These are phyloP conservation scores for Sphagnum contortum DNA, from an alignment of 225 moss, liverwort and hornwort genomes.

Conservation along the genomic window DNA sequence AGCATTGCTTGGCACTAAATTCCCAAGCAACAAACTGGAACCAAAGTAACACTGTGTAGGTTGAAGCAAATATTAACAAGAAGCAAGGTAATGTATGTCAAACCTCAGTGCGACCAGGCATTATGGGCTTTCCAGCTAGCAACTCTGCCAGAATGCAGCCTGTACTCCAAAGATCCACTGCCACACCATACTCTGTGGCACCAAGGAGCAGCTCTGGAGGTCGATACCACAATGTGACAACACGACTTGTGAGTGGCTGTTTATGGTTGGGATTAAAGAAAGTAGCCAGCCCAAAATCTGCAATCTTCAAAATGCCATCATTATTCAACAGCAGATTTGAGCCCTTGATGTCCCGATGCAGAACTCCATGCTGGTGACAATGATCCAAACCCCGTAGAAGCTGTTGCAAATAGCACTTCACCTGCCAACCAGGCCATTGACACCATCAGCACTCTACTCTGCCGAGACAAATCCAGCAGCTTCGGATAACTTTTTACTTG, in stretches of 20 bases:
- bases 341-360: background rate
- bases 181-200: conserved; percentile 1
- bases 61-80: background rate
- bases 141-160: background rate
- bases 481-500: conserved; percentile 90
- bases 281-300: conserved; percentile 97
- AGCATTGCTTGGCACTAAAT: no score
- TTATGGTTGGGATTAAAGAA: conserved; percentile 98
- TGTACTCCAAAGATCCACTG: background rate
- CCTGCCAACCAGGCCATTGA: conserved; percentile 27
- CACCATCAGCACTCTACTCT: no score
- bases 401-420: conserved; percentile 91
- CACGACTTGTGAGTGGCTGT: conserved; percentile 49
- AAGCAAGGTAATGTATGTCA: background rate
- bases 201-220: background rate
- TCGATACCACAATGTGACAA: background rate
- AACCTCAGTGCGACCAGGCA: conserved; percentile 71
- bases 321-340: background rate
- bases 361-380: conserved; percentile 85
- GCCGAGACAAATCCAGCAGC: no score
- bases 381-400: conserved; percentile 90
- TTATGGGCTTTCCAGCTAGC: background rate
- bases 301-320: conserved; percentile 60
- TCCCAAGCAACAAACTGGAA: no score
- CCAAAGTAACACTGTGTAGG: no score